phyloP scores from a whole-genome alignment of 345 rosid genomes.

The Camelina sativa region DNA sequence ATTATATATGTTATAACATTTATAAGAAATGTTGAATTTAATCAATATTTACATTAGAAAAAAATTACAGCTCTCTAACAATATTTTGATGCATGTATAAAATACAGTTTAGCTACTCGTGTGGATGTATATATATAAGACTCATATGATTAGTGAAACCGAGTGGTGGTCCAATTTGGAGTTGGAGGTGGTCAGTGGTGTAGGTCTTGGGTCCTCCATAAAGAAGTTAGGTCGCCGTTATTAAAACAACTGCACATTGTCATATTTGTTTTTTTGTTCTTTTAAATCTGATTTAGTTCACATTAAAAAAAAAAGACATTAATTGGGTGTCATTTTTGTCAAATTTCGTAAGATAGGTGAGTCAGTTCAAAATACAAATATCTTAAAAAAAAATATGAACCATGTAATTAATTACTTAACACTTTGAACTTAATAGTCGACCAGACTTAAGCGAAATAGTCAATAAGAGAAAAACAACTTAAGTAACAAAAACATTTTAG shows the following conservation, averaged over 20 bases:
- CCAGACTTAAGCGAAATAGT: too few species aligned
- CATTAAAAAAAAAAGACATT: neutral
- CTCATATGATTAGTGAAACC: slow-evolving; percentile 25
- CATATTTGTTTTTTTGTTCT: neutral
- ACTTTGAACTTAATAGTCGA: too few species aligned
- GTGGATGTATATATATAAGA: slow-evolving; percentile 9
- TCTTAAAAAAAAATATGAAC: too few species aligned
- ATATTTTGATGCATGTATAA: neutral
- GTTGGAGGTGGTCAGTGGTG: slow-evolving; percentile 18
- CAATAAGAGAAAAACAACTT: too few species aligned
- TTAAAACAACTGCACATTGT: slow-evolving; percentile 41
- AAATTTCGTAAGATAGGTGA: too few species aligned
- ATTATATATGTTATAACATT: neutral
- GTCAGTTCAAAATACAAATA: too few species aligned
- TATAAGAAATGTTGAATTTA: neutral
- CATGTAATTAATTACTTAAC: too few species aligned
- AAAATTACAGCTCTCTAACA: neutral
- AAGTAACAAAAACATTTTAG: too few species aligned
- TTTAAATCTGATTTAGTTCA: neutral
- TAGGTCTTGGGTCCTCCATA: slow-evolving; percentile 37
- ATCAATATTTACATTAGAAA: neutral
- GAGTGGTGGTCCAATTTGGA: slow-evolving; percentile 43
- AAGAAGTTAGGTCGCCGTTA: slow-evolving; percentile 43
- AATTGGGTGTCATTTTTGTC: neutral
- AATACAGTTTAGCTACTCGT: neutral